Evolutionary conservation across 352 stramenopile species (phyloP).

Genomic region (Pythium volutum): DNA sequence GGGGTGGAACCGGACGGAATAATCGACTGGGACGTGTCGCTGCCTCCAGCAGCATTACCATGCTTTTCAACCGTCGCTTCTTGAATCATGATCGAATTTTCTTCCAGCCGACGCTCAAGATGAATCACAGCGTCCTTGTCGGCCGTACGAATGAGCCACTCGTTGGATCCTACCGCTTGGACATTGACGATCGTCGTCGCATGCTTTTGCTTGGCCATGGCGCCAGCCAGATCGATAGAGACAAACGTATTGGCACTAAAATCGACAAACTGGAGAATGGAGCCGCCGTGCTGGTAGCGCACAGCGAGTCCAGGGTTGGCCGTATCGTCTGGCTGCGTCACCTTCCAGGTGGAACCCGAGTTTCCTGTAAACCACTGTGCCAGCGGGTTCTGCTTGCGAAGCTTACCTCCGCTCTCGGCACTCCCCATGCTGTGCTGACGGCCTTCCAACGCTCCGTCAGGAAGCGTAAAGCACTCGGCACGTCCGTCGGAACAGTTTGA

Average conservation of each 20-base stretch:
- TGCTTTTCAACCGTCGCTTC: conserved; percentile 21
- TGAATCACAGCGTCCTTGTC: conserved; percentile 33
- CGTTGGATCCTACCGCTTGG: conserved; percentile 31
- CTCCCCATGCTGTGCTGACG: conserved; percentile 29
- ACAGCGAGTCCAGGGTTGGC: conserved; percentile 36
- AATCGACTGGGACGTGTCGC: conserved; percentile 34
- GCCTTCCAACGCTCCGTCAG: conserved; percentile 49
- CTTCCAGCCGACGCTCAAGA: conserved; percentile 21
- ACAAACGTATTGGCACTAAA: conserved; percentile 35
- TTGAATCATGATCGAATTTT: conserved; percentile 34
- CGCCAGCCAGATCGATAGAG: conserved; percentile 41
- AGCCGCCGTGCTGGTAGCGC: conserved; percentile 49
- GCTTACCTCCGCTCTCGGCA: conserved; percentile 13
- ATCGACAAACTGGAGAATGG: conserved; percentile 57
- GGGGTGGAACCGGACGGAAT: conserved; percentile 19
- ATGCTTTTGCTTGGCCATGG: conserved; percentile 1
- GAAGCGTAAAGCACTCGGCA: conserved; percentile 50
- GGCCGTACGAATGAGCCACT: conserved; percentile 55
- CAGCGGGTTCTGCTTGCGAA: conserved; percentile 38
- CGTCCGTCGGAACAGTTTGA: conserved; percentile 36
- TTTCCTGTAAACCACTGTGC: conserved; percentile 42
- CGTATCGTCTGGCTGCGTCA: conserved; percentile 16
- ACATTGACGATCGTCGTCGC: conserved; percentile 36
- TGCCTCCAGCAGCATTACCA: too few relatives aligned
- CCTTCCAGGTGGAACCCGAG: conserved; percentile 23